Percentiles rank a stretch among this genome's conserved stretches.
phyloP scores from a whole-genome alignment of 129 eudicot species.

The Centrapalus pauciflorus region DNA sequence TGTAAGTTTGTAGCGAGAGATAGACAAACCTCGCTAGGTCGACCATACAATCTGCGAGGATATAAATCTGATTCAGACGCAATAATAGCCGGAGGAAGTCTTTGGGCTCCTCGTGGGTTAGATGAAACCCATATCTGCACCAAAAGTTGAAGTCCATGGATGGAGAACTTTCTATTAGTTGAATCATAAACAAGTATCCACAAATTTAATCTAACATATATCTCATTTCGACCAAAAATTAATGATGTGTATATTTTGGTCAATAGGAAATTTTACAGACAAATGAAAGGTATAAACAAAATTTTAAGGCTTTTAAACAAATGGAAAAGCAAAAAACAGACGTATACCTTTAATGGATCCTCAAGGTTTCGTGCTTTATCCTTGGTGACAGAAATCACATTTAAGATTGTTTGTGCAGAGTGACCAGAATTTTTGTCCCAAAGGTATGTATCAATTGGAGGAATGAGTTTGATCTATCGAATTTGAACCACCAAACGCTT shows the following conservation, averaged over 20 bases:
- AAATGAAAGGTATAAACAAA: neutral
- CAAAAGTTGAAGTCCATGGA: too few relatives aligned
- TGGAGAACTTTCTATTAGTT: too few relatives aligned
- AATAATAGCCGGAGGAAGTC: conserved; percentile 77
- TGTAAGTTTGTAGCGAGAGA: neutral
- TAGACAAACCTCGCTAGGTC: conserved; percentile 69
- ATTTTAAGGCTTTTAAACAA: too few relatives aligned
- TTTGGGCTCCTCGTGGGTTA: conserved; percentile 86
- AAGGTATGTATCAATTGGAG: conserved; percentile 7
- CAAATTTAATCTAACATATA: neutral
- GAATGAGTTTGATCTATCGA: conserved; percentile 46
- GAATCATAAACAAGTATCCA: neutral
- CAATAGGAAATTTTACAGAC: neutral
- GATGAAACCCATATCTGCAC: conserved; percentile 81
- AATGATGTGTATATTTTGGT: neutral
- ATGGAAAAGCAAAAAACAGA: too few relatives aligned
- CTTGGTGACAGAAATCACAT: conserved; percentile 13
- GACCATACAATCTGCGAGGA: conserved; percentile 69
- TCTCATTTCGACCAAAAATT: neutral
- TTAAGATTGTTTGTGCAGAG: conserved; percentile 24
- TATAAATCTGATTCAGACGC: conserved; percentile 67
- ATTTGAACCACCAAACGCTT: neutral
- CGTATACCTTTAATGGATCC: conserved; percentile 41
- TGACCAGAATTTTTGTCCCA: conserved; percentile 26
- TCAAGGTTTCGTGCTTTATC: conserved; percentile 14